phyloP scores from a whole-genome alignment of 2,329 filamentous ascomycete genomes.

The Penicillium glabrum region DNA sequence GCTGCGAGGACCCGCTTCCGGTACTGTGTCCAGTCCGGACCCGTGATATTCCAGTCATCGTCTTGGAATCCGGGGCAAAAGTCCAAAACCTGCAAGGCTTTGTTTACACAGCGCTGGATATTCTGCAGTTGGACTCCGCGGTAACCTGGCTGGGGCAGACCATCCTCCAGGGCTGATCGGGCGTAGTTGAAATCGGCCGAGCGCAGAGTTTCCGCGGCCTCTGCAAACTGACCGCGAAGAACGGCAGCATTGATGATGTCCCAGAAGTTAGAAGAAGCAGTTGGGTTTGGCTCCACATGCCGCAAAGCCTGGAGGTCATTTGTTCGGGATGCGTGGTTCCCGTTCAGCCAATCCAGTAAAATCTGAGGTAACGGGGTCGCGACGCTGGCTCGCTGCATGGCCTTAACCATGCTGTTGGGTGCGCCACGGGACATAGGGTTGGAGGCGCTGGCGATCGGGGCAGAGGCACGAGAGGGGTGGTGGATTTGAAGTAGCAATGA shows the following conservation, averaged over 20 bases:
- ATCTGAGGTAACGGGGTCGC: constrained; percentile 66
- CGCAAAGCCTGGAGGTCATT: constrained; percentile 67
- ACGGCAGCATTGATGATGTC: constrained; percentile 73
- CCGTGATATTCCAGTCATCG: constrained; percentile 77
- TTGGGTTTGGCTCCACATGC: constrained; percentile 67
- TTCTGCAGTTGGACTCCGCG: constrained; percentile 73
- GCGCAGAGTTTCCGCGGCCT: constrained; percentile 67
- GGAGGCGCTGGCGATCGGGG: constrained; percentile 19
- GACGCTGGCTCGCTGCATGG: constrained; percentile 24
- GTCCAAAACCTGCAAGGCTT: constrained; percentile 68
- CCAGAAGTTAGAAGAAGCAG: constrained; percentile 79
- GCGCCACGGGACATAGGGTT: constrained; percentile 26
- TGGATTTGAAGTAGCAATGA: constrained; percentile 76
- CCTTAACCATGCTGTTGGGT: constrained; percentile 31
- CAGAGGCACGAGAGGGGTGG: constrained; percentile 58
- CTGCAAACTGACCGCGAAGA: constrained; percentile 70
- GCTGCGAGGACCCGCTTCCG: constrained; percentile 71
- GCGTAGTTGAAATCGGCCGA: constrained; percentile 78
- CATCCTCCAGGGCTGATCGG: constrained; percentile 62
- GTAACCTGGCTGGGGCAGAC: constrained; percentile 67
- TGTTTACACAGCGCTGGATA: constrained; percentile 69
- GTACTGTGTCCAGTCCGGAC: constrained; percentile 80
- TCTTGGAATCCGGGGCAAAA: constrained; percentile 67
- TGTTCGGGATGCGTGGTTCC: constrained; percentile 70
- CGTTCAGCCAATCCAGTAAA: constrained; percentile 79